Evolutionary conservation across 2,329 filamentous ascomycete genomes (phyloP), one percentile per base, ranked within the genome.

Genomic region (Diplodia mutila): DNA sequence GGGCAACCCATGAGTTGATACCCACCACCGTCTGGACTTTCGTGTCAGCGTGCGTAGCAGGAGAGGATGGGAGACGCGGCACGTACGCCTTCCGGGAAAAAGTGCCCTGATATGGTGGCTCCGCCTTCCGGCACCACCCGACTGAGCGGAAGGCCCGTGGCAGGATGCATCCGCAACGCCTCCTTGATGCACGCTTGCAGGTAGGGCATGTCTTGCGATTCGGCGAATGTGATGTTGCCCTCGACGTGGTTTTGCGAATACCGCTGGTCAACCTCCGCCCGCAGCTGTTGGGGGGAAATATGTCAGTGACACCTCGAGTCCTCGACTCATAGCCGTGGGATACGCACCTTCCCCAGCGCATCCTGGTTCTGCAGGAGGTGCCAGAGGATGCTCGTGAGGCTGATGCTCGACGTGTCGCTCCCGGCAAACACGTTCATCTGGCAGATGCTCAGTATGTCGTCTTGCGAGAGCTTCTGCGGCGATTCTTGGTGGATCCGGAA

Each of bases 351-450:
- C 8, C 34, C 46, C 9, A 80, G 67, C 0, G 64, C 68, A 0
- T 69, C 49, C 0, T 77, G 77, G 46, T 78, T 75, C 42, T 78
- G 79, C 4, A 84, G 65, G 1, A 86, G 74, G 68, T 82, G 69
- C 68, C 83, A 85, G 34, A 86, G 71, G 4, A 84, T 76, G 2
- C 80, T 75, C 0, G 78, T 78, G 0, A 87, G 76, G 2, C 78
- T 81, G 53, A 85, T 83, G 1, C 82, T 79, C 0, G 85, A 86
- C 0, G 85, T 86, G 69, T 80, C 80, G 2, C 72, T 76, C 2
- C 78, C 80, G 3, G 79, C 80, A n/a, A 68, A 72, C 18, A 83
- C 72, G 59, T 82, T 83, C 1, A 70, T 69, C 3, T 73, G 34
- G 51, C 74, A 75, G 0, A 71, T 71, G 0, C 53, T 61, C 8